A percentile compares a stretch with the other conserved stretches of the same genome.
phyloP scores from a whole-genome alignment of 208 protist species.

The Trypanosoma boissoni region DNA sequence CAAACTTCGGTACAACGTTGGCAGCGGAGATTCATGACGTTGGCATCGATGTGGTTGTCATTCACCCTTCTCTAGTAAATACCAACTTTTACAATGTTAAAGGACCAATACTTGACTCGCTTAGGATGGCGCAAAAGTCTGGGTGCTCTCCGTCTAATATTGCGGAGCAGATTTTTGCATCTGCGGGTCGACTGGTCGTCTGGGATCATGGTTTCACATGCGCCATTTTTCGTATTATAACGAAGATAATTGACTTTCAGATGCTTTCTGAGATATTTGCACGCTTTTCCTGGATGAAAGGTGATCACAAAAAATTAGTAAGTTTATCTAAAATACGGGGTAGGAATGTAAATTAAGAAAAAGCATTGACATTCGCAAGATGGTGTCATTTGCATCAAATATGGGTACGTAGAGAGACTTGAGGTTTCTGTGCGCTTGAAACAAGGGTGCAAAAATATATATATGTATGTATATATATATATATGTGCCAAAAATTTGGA shows the following conservation, averaged over 20 bases:
- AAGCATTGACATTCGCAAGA: background rate
- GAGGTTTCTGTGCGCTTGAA: no score
- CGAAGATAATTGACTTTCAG: slow-evolving; percentile 85
- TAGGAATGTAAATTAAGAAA: slow-evolving; percentile 4
- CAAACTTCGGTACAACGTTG: slow-evolving; percentile 80
- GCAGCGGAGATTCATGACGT: slow-evolving; percentile 76
- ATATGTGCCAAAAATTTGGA: no score
- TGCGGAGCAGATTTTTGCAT: slow-evolving; percentile 79
- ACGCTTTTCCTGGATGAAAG: slow-evolving; percentile 69
- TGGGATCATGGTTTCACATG: slow-evolving; percentile 82
- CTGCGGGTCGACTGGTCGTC: slow-evolving; percentile 76
- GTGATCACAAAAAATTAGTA: slow-evolving; percentile 61
- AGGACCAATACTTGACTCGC: slow-evolving; percentile 65
- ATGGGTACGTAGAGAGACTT: no score
- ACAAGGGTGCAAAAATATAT: no score
- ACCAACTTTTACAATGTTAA: slow-evolving; percentile 91
- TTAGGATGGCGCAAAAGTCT: slow-evolving; percentile 71
- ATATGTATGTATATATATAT: no score
- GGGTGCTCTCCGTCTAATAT: slow-evolving; percentile 73
- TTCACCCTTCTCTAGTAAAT: slow-evolving; percentile 86
- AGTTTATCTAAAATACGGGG: slow-evolving; percentile 49
- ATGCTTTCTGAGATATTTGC: slow-evolving; percentile 78
- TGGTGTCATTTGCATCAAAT: no score
- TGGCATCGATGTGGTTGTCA: slow-evolving; percentile 85
- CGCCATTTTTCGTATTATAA: slow-evolving; percentile 64